Base-by-base conservation (phyloP, 371 early-diverging fungal species). In the Sporodiniella umbellata region DNA sequence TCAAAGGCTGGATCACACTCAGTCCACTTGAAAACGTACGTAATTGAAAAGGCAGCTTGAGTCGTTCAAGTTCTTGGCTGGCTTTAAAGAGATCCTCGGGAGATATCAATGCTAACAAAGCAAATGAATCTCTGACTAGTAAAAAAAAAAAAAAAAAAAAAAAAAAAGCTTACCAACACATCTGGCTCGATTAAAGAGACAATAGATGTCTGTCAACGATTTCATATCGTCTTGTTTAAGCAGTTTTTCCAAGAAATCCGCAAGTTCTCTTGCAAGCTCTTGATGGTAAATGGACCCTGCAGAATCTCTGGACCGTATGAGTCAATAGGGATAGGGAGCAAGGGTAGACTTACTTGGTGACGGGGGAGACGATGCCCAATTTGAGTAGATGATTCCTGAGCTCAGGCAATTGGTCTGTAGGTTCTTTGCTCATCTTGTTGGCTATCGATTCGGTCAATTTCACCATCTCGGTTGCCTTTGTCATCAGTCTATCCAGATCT, bases 101-200 rank as follows among this genome's bases (percentile, higher is more conserved):
- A 0, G 93, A 95, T 22, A 95, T 85, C 12, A 93, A 72, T 12
- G 89, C 89, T 84, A 61, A 0, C 10, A 28, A 28, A 28, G 4
- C 10, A 28, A n/a, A n/a, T n/a, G n/a, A n/a, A n/a, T n/a, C n/a
- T n/a, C n/a, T n/a, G n/a, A n/a, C n/a, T n/a, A n/a, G n/a, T n/a
- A n/a, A n/a, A n/a, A n/a, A n/a, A n/a, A n/a, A n/a, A n/a, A n/a
- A n/a, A n/a, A n/a, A n/a, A n/a, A n/a, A n/a, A n/a, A n/a, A n/a
- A n/a, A n/a, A n/a, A n/a, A n/a, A n/a, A n/a, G n/a, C 83, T 44
- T 79, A 86, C 88, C 88, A 48, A 81, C 86, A 18, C 94, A 93
- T 33, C 96, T 83, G 2, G 94, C 94, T 6, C 94, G 84, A 63
- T 95, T 95, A 59, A 91, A 93, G 28, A 95, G 58, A 64, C 95